Evolutionary conservation across 805 yeast genomes (phyloP).

Genomic region (Wickerhamomyces bisporus): DNA sequence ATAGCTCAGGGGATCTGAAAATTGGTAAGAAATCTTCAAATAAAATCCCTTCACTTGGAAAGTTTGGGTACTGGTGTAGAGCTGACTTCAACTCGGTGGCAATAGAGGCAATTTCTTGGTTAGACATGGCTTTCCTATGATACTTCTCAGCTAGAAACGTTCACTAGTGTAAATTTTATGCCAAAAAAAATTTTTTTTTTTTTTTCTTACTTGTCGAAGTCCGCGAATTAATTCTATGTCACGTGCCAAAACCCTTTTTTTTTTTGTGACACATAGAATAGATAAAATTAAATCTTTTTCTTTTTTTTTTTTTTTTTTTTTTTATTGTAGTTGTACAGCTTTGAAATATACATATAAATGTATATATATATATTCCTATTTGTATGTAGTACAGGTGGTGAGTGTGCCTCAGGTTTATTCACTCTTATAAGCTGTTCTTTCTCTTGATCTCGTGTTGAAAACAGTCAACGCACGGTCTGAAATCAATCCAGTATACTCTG

Average conservation of each 20-base stretch:
- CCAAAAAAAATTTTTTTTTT: slow-evolving; percentile 1
- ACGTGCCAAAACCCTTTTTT: too few relatives aligned
- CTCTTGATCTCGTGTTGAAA: slow-evolving; percentile 21
- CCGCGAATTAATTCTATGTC: slow-evolving; percentile 1
- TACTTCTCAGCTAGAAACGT: not conserved
- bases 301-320: too few relatives aligned
- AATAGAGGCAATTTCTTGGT: slow-evolving; percentile 17
- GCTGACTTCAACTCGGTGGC: slow-evolving; percentile 49
- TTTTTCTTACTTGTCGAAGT: slow-evolving; percentile 2
- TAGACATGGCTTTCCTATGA: slow-evolving; percentile 7
- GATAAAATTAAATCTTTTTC: too few relatives aligned
- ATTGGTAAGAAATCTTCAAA: slow-evolving; percentile 97
- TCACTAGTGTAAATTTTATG: too few relatives aligned
- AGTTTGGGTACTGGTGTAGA: slow-evolving; percentile 80
- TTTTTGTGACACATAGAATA: too few relatives aligned
- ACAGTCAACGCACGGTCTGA: slow-evolving; percentile 28
- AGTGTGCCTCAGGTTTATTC: too few relatives aligned
- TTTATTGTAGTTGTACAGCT: too few relatives aligned
- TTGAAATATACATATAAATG: too few relatives aligned
- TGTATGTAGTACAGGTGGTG: too few relatives aligned
- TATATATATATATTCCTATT: too few relatives aligned
- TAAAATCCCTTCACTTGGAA: slow-evolving; percentile 87
- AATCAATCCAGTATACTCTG: slow-evolving; percentile 30
- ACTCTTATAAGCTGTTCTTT: slow-evolving; percentile 7
- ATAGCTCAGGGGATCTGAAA: slow-evolving; percentile 74